Conservation (phyloP, 163 green algal species). For the Chloroidium sp. region DNA sequence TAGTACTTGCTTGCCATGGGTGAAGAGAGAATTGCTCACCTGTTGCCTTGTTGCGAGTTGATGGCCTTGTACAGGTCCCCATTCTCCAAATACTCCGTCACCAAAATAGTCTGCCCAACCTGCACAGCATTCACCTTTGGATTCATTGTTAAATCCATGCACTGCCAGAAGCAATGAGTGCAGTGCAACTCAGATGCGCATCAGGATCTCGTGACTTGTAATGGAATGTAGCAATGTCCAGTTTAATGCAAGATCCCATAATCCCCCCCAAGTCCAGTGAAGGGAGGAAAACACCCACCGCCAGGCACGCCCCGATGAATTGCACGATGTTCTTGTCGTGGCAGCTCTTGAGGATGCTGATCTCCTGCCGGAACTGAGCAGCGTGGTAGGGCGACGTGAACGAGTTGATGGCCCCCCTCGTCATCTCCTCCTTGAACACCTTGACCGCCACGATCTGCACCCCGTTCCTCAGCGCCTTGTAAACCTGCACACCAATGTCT, state of each 20-base stretch:
- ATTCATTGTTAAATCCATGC: no score
- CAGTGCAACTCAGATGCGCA: no score
- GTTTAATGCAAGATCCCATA: no score
- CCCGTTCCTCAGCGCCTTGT: slow-evolving; percentile 32
- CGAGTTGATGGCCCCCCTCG: not conserved
- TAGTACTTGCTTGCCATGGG: not conserved
- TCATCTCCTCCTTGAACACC: slow-evolving; percentile 17
- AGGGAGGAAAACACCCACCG: not conserved
- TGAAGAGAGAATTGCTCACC: not conserved
- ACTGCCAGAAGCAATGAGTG: no score
- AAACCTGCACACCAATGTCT: slow-evolving; percentile 17
- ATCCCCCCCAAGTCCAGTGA: no score
- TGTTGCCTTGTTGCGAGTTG: not conserved
- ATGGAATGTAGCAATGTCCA: no score
- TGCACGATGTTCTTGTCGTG: slow-evolving; percentile 52
- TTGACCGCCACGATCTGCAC: slow-evolving; percentile 46
- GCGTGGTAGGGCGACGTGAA: not conserved
- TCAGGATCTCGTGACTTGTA: no score
- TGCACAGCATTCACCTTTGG: not conserved
- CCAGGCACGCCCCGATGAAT: slow-evolving; percentile 29
- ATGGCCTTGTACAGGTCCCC: slow-evolving; percentile 25
- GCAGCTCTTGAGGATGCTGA: slow-evolving; percentile 39
- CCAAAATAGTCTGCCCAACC: slow-evolving; percentile 22
- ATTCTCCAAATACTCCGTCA: slow-evolving; percentile 26
- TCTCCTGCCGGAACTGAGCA: slow-evolving; percentile 36